A percentile compares a stretch with the other conserved stretches of the same genome.
These are phyloP conservation scores for Leishmania tropica DNA, from an alignment of 208 protist genomes.

Conservation along the genomic window DNA sequence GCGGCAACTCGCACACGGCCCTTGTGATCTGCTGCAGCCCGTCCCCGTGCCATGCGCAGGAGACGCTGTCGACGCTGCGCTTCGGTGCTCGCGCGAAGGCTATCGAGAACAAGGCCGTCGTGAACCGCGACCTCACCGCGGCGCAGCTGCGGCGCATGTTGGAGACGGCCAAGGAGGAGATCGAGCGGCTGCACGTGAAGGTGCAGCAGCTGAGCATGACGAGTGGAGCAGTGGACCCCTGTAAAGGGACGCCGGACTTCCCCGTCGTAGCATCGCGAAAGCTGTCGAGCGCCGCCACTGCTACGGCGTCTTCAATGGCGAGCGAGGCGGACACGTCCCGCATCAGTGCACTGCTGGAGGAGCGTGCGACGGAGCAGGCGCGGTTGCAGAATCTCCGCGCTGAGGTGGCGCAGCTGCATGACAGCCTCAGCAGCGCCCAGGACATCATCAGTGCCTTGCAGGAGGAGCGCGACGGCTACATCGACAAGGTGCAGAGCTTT, in stretches of 20 bases:
- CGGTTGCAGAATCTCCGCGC: constrained; percentile 38
- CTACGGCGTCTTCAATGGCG: constrained; percentile 2
- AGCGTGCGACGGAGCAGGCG: constrained; percentile 42
- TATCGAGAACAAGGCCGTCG: constrained; percentile 79
- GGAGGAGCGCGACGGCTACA: constrained; percentile 50
- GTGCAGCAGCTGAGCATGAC: constrained; percentile 23
- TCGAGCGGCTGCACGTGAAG: constrained; percentile 42
- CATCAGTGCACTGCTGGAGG: constrained; percentile 45
- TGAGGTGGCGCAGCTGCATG: constrained; percentile 49
- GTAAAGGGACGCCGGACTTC: neutral
- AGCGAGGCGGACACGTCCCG: neutral
- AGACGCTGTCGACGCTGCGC: constrained; percentile 90
- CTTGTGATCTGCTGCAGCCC: constrained; percentile 91
- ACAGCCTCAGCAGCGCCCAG: constrained; percentile 40
- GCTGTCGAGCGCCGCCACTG: constrained; percentile 15
- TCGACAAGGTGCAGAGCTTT: constrained; percentile 26
- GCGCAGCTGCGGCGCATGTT: constrained; percentile 81
- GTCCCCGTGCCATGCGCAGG: constrained; percentile 69
- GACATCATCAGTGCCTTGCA: constrained; percentile 43
- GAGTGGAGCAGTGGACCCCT: neutral
- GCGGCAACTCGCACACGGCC: constrained; percentile 91
- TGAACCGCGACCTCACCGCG: constrained; percentile 79
- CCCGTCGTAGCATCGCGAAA: constrained; percentile 13
- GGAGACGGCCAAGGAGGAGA: constrained; percentile 68
- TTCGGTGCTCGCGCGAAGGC: constrained; percentile 88